Percentiles rank a stretch among this genome's conserved stretches.
These are phyloP conservation scores for Paxillus involutus DNA, from an alignment of 768 basidiomycete genomes.

Conservation along the genomic window DNA sequence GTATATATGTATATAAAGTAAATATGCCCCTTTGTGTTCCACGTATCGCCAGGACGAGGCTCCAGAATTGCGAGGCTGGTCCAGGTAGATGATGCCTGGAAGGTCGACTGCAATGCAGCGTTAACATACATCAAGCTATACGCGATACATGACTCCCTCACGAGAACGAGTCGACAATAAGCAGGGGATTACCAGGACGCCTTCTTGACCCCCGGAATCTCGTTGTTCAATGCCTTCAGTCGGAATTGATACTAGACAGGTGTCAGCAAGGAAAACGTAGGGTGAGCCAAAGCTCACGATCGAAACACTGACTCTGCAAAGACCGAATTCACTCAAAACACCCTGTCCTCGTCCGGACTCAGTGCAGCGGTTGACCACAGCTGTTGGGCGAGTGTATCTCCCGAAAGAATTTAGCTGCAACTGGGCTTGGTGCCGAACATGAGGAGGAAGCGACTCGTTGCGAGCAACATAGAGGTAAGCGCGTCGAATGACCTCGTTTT, in stretches of 20 bases:
- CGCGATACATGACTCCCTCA: not conserved
- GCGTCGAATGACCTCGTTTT: conserved; percentile 79
- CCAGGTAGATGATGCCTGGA: not conserved
- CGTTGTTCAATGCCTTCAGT: conserved; percentile 74
- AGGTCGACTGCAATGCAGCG: not conserved
- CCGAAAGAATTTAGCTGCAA: conserved; percentile 88
- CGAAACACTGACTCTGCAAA: conserved; percentile 63
- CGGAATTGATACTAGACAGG: conserved; percentile 84
- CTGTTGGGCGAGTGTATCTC: conserved; percentile 78
- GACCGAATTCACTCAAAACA: conserved; percentile 83
- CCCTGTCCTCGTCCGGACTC: conserved; percentile 87
- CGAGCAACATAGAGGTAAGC: conserved; percentile 94
- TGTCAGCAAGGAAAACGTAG: not conserved
- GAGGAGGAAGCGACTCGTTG: conserved; percentile 84
- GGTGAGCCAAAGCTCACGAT: not conserved
- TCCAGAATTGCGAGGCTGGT: not conserved
- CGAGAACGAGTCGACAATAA: not conserved
- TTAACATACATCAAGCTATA: not conserved
- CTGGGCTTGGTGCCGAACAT: conserved; percentile 92
- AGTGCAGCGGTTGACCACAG: conserved; percentile 85
- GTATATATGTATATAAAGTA: not conserved
- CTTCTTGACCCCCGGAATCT: conserved; percentile 85
- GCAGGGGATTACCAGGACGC: conserved; percentile 76
- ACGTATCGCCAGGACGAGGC: not conserved
- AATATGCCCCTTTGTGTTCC: not conserved